phyloP scores from a whole-genome alignment of 257 asterid genomes.

The Solanum raphanifolium region DNA sequence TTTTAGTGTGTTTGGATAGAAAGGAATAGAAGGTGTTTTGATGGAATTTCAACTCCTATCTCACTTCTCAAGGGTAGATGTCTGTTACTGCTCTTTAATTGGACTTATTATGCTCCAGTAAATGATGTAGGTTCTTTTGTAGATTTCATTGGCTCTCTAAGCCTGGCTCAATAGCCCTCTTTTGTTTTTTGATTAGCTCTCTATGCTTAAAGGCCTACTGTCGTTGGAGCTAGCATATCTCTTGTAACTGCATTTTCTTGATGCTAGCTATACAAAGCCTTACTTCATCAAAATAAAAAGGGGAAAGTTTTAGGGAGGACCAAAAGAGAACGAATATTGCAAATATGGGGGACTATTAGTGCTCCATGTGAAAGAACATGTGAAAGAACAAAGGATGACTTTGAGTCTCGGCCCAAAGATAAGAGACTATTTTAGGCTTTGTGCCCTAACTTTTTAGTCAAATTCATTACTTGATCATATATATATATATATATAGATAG shows the following conservation, averaged over 20 bases:
- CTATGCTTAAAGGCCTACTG: background rate
- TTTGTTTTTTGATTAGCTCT: background rate
- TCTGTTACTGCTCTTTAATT: background rate
- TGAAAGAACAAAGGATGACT: background rate
- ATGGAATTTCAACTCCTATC: background rate
- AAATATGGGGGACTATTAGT: background rate
- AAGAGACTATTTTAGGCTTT: background rate
- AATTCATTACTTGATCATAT: background rate
- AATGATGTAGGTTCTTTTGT: background rate
- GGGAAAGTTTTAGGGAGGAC: background rate
- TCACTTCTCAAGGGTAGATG: background rate
- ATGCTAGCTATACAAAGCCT: too few relatives aligned
- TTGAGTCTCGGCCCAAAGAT: background rate
- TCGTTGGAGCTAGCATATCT: background rate
- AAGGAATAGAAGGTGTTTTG: background rate
- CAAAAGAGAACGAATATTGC: background rate
- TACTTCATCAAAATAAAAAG: too few relatives aligned
- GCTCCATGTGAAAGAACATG: background rate
- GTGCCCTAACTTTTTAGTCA: background rate
- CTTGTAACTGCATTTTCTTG: background rate
- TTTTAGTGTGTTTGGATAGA: background rate
- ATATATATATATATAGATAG: too few relatives aligned
- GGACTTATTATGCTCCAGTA: background rate
- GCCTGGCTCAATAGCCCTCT: background rate
- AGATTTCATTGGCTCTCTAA: background rate